Evolutionary conservation across 805 yeast species (phyloP), one percentile per base, ranked within the genome.

Genomic region (Cyberlindnera maclurae): DNA sequence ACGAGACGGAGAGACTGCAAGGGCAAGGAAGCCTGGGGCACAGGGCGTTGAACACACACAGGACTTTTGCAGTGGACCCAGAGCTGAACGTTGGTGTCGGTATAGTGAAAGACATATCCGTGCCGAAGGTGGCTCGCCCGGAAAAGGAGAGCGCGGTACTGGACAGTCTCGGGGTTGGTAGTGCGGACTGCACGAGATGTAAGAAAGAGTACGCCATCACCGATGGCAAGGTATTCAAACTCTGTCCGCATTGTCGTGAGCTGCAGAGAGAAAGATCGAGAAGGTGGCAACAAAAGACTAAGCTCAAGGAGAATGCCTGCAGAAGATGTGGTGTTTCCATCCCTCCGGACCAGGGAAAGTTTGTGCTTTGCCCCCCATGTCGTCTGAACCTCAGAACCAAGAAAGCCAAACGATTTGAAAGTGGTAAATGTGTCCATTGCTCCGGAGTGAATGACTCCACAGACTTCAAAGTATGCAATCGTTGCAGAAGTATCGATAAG

Each of bases 391-490:
- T 79, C 26, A 62, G 85, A 44, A 60, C 69, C 2, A 61, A 77
- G 34, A 79, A 79, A 50, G 75, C 77, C 1, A 68, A 65, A 38
- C 62, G 86, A 30, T 81, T 75, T 5, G 75, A 76, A 11, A 71
- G 68, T 46, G 85, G 86, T 1, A 71, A 70, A 49, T 79, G 86
- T 59, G 82, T 79, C 12, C 85, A 79, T 51, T 79, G 86, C 44
- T 65, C 78, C 1, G 82, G 83, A 3, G 77, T 79, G 7, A 68
- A 68, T 38, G 71, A 67, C 28, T 50, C 59, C 13, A 63, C 70
- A 1, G 65, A 64, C 37, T 79, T 63, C 57, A 79, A 78, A 52
- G 85, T 79, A n/a, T 79, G 86, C 52, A 62, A 68, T 42, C 61
- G 83, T 45, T 79, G 86, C 54, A 64, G 85, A 41, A 73, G 67